Evolutionary conservation across 306 rosid genomes (phyloP).

Genomic region (Trichosanthes truncata): DNA sequence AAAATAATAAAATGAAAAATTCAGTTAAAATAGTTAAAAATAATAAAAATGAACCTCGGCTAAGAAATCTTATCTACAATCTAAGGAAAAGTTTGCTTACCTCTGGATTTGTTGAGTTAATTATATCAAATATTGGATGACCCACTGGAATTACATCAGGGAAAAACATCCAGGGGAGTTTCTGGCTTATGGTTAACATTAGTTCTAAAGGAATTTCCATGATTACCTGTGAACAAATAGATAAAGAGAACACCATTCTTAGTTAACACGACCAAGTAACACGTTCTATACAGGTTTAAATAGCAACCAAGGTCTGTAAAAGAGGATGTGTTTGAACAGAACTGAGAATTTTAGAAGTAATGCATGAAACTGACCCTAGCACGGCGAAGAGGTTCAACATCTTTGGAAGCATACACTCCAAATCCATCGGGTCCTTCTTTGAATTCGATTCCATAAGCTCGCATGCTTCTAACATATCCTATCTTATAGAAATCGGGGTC

Average conservation of each 20-base stretch:
- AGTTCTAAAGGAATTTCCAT: slow-evolving; percentile 95
- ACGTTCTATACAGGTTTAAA: not conserved
- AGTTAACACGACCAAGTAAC: not conserved
- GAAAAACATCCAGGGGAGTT: slow-evolving; percentile 96
- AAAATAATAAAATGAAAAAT: not conserved
- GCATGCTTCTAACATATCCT: slow-evolving; percentile 73
- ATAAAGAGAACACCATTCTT: slow-evolving; percentile 5
- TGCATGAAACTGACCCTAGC: slow-evolving; percentile 63
- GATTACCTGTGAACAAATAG: slow-evolving; percentile 45
- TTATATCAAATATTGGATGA: slow-evolving; percentile 93
- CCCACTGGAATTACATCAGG: slow-evolving; percentile 88
- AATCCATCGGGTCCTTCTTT: slow-evolving; percentile 91
- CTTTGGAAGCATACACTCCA: slow-evolving; percentile 97
- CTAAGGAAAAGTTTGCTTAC: slow-evolving; percentile 26
- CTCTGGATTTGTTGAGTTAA: slow-evolving; percentile 89
- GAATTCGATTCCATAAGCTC: slow-evolving; percentile 89
- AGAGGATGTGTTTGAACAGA: not conserved
- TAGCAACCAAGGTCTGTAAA: not conserved
- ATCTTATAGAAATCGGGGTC: slow-evolving; percentile 95
- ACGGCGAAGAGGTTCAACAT: slow-evolving; percentile 87
- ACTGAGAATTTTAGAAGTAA: slow-evolving; percentile 1
- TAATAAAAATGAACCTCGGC: not conserved
- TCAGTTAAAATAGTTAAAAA: not conserved
- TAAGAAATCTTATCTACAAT: not conserved
- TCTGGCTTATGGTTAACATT: slow-evolving; percentile 82